These are phyloP conservation scores for Ascochyta fabae DNA, from an alignment of 2,329 filamentous ascomycete species.

Conservation along the genomic window DNA sequence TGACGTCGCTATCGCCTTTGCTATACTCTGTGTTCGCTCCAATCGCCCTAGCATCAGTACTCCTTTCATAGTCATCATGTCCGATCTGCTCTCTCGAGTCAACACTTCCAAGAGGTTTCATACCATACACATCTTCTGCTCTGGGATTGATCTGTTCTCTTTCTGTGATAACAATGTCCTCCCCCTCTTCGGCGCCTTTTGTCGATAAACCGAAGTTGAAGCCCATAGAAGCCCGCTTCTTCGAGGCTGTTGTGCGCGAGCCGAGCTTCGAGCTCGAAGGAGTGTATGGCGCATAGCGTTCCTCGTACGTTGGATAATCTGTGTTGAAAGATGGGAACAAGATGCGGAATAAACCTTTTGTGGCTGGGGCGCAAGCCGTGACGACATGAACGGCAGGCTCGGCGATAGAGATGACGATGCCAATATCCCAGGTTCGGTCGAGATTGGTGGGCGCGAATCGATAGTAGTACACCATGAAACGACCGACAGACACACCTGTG, in stretches of 20 bases:
- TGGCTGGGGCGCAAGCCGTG: constrained; percentile 61
- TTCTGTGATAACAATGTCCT: constrained; percentile 17
- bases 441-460: constrained; percentile 44
- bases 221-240: constrained; percentile 4
- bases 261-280: constrained; percentile 14
- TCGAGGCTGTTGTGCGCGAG: constrained; percentile 11
- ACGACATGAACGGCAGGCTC: constrained; percentile 58
- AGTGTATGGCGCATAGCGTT: constrained; percentile 16
- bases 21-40: constrained; percentile 27
- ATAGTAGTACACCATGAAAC: constrained; percentile 51
- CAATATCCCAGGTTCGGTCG: constrained; percentile 46
- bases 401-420: constrained; percentile 46
- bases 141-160: constrained; percentile 4
- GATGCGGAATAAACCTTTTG: constrained; percentile 55
- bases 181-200: constrained; percentile 12
- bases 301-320: constrained; percentile 20
- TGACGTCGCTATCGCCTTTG: constrained; percentile 12
- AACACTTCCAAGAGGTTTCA: constrained; percentile 21
- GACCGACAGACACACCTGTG: constrained; percentile 44
- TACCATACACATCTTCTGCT: constrained; percentile 22
- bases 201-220: constrained; percentile 22
- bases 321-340: constrained; percentile 43
- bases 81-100: constrained; percentile 25
- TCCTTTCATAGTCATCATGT: constrained; percentile 5
- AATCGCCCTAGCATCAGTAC: constrained; percentile 10